Base-by-base conservation (phyloP, 768 basidiomycete species). In the Tricholoma hemisulphureum region DNA sequence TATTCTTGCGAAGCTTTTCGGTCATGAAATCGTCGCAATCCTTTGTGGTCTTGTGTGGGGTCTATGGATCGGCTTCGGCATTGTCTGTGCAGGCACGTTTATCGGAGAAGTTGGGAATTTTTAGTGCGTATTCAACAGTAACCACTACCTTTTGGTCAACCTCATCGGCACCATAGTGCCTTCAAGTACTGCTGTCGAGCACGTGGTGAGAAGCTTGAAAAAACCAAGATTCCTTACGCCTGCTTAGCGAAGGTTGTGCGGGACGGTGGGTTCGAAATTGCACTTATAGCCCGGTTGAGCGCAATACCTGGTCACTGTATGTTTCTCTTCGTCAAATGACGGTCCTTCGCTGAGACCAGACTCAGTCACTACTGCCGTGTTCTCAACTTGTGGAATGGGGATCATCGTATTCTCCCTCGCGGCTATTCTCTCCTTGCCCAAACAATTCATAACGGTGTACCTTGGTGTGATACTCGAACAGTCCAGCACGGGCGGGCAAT, bases 41-140 rank as follows among this genome's bases (percentile, higher is more conserved):
- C 77, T 96, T 6, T 93, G 92, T 64, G 95, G 95, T 16, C 71
- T 96, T 31, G 91, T 96, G 2, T 97, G 93, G 92, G 93, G 92
- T 2, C 75, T 95, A 2, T 88, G 95, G 80, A 66, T 80, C 21
- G 95, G 94, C 2, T 96, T 96, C 63, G 95, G 73, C 0, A 95
- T 97, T 65, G 91, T 92, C 16, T 83, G 83, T 2, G 89, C 86
- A 6, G 91, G 92, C 0, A 94, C 93, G 0, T 85, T 93, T 63
- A 45, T 95, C 0, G 94, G 92, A 35, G 93, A 95, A 77, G 74
- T 93, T 14, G 93, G 89, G 50, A 93, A 93, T 70, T 94, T 89
- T 62, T 90, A 91, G 89, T 92, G 64, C 65, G 88, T 63, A 21
- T 4, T 9, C n/a, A 11, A 21, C 23, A 6, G 6, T 55, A 14